Evolutionary conservation across 805 yeast species (phyloP), one percentile per base, ranked within the genome.

Genomic region (Saccharomycopsis sp.): DNA sequence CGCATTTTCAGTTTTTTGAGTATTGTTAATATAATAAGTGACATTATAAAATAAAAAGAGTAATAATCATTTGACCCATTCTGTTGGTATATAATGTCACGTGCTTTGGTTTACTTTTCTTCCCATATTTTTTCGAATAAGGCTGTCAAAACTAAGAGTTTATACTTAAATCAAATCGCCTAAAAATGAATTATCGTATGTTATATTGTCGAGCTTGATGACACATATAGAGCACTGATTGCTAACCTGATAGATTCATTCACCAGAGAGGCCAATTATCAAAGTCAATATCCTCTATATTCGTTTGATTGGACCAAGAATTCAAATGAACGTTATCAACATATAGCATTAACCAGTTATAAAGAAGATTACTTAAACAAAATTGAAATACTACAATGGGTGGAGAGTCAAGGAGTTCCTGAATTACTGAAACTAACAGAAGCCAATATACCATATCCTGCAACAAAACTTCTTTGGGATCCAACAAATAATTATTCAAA

Each of bases 391-490:
- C n/a, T 44, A 8, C 17, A 13, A 13, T 10, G 23, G 6, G 21
- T 9, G 10, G 21, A 10, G n/a, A 14, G 17, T 17, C 26, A 21
- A 15, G 38, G 17, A 17, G 15, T n/a, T 17, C 8, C 20, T 12
- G 41, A 32, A 19, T 69, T 77, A 45, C 59, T 58, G 23, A 62
- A 63, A 31, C 64, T 64, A 2, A 62, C 78, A 12, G 86, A 78
- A 41, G 62, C 67, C 3, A 58, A 60, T 8, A 70, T 77, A 12
- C 72, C 72, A 34, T 75, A 78, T 49, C 95, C 95, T 0, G 67
- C 78, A 9, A 83, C 95, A 0, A 67, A 74, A 36, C 49, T 84
- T 18, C 76, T 72, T 49, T 85, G 94, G 94, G 87, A 81, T 49
- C 76, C 80, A 0, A 58, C 61, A 47, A 56, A 55, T 55, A 56